Evolutionary conservation across 2,329 filamentous ascomycete species (phyloP), one percentile per base, ranked within the genome.

Genomic region (Colletotrichum chrysophilum): DNA sequence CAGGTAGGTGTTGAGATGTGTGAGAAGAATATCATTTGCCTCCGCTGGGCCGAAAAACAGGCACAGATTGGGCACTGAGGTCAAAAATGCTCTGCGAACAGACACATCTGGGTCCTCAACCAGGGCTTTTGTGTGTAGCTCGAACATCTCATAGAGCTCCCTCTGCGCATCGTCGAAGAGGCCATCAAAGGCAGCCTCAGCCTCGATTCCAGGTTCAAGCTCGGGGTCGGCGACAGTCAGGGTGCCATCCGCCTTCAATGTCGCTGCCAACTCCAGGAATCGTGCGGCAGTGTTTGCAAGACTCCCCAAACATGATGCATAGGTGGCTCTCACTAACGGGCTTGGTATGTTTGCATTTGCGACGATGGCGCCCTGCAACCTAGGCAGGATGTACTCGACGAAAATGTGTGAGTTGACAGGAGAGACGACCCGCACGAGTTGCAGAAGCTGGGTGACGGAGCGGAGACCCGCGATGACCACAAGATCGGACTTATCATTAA

Each of bases 1-100:
- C 10, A 99, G 87, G 80, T 99, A 99, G 0, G 97, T 99, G 81
- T 98, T 98, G 32, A 99, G 88, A 85, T 99, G 97, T 36, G 96
- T 98, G 26, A 99, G 87, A 18, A 99, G 93, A n/a, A 99, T 95
- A 81, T 99, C 97, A 82, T 97, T 98, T 2, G 96, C 94, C 81
- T 96, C 94, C n/a, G 93, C 91, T 76, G 94, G 96, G 4, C 95
- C 96, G 79, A 99, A 98, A 84, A 99, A 98, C 78, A 98, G 92
- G 82, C 97, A 99, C 2, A 99, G 89, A 77, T 96, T 95, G 0
- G 96, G 94, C 0, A 99, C 96, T 9, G 97, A 98, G 10, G 94
- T 94, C 60, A 99, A 87, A 81, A 99, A 98, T 2, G 97, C 96
- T 75, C 97, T 91, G 60, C 96, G 94, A 26, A 99, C 97, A 43